These are phyloP conservation scores for Aquilaria yunnanensis DNA, from an alignment of 345 rosid species.

Conservation along the genomic window DNA sequence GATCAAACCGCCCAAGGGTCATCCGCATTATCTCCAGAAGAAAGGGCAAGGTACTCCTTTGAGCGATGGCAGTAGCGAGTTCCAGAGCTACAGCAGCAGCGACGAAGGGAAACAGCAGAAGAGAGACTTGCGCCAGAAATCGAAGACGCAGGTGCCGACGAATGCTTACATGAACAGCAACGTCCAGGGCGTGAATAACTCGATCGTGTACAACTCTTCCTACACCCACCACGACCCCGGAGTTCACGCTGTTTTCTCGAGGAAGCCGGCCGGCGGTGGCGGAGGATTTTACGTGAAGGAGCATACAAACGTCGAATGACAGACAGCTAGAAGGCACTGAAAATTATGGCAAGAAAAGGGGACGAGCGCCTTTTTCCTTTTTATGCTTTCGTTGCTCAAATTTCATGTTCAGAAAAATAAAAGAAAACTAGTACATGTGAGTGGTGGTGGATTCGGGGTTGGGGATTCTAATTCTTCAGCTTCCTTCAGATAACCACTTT, in stretches of 20 bases:
- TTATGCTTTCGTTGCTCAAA: constrained; percentile 5
- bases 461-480: constrained; percentile 30
- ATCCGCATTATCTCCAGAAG: constrained; percentile 18
- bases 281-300: constrained; percentile 42
- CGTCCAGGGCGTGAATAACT: constrained; percentile 85
- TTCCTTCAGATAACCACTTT: constrained; percentile 7
- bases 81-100: constrained; percentile 34
- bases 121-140: constrained; percentile 26
- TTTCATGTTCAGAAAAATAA: constrained; percentile 13
- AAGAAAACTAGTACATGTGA: background rate
- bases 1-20: constrained; percentile 38
- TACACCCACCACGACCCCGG: constrained; percentile 81
- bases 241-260: constrained; percentile 46
- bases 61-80: constrained; percentile 16
- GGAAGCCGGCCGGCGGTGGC: constrained; percentile 41
- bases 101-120: constrained; percentile 28
- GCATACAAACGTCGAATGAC: constrained; percentile 23
- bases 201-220: constrained; percentile 57
- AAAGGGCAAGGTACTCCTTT: constrained; percentile 16
- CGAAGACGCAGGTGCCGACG: constrained; percentile 26
- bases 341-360: background rate
- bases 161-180: constrained; percentile 71
- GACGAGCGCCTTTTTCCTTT: too few species aligned
- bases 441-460: constrained; percentile 4
- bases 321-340: constrained; percentile 14